Evolutionary conservation across 2,329 filamentous ascomycete species (phyloP).

Genomic region (Calonectria pteridis): DNA sequence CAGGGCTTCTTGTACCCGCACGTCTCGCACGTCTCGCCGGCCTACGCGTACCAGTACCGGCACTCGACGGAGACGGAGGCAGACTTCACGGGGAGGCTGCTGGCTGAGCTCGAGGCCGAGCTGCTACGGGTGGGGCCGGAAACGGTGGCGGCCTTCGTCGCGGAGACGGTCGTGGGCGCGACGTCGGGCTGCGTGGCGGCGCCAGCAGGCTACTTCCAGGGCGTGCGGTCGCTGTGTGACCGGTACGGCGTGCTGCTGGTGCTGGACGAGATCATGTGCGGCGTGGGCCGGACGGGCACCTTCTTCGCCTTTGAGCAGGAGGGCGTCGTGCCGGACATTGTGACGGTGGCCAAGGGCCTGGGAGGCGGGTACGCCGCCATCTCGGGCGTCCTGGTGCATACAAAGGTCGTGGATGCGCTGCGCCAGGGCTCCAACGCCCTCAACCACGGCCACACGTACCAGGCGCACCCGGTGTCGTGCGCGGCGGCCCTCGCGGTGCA

Average conservation of each 20-base stretch:
- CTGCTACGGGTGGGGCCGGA: conserved; percentile 57
- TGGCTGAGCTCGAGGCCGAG: conserved; percentile 56
- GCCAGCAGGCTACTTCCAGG: conserved; percentile 62
- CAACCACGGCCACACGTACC: conserved; percentile 69
- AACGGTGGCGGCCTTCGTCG: conserved; percentile 60
- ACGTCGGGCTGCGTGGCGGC: conserved; percentile 64
- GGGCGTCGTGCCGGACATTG: conserved; percentile 62
- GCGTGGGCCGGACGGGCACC: conserved; percentile 69
- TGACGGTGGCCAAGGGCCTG: conserved; percentile 71
- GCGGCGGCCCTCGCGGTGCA: conserved; percentile 57
- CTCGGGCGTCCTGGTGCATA: conserved; percentile 66
- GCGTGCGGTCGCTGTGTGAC: conserved; percentile 63
- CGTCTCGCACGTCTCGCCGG: conserved; percentile 33
- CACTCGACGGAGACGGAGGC: conserved; percentile 18
- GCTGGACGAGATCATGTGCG: conserved; percentile 74
- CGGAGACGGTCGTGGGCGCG: conserved; percentile 58
- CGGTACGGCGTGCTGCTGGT: conserved; percentile 64
- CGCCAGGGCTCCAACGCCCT: conserved; percentile 51
- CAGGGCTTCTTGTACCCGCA: conserved; percentile 35
- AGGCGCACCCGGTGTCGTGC: conserved; percentile 53
- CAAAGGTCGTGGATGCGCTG: conserved; percentile 35
- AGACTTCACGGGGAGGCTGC: conserved; percentile 22
- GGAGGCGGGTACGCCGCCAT: conserved; percentile 68
- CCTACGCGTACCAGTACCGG: conserved; percentile 27
- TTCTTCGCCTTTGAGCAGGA: conserved; percentile 69